Conservation (phyloP, 768 basidiomycete species). For the Lactarius deliciosus region DNA sequence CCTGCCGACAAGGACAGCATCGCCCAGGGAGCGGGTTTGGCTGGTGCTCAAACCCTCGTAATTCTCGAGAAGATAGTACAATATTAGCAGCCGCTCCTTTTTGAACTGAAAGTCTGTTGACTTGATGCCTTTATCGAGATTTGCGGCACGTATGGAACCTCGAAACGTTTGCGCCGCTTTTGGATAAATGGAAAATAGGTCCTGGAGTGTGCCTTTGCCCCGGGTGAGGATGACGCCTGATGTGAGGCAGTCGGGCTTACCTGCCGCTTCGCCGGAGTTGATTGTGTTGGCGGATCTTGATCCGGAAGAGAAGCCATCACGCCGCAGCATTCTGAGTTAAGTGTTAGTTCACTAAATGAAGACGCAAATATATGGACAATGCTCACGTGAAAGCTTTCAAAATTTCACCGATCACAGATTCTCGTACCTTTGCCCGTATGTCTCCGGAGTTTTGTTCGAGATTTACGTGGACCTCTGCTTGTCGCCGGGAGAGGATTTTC, state of each 20-base stretch:
- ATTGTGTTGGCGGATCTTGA: background rate
- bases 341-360: background rate
- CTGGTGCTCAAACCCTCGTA: background rate
- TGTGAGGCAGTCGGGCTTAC: background rate
- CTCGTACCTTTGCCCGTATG: background rate
- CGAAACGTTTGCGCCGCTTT: background rate
- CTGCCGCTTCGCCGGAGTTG: background rate
- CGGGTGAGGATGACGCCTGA: background rate
- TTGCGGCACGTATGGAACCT: background rate
- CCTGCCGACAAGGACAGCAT: background rate
- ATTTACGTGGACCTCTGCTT: background rate
- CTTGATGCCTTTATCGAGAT: slow-evolving; percentile 9
- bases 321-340: slow-evolving; percentile 6
- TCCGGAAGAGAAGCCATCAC: slow-evolving; percentile 3
- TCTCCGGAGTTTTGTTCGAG: slow-evolving; percentile 1
- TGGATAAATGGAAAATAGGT: slow-evolving; percentile 14
- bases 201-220: slow-evolving; percentile 2
- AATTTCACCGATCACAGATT: slow-evolving; percentile 11
- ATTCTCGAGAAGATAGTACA: slow-evolving; percentile 8
- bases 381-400: slow-evolving; percentile 16
- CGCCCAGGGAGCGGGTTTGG: background rate
- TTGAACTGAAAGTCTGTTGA: background rate
- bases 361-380: background rate
- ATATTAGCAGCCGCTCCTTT: slow-evolving; percentile 13
- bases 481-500: background rate